Percentiles rank a stretch among this genome's conserved stretches.
These are phyloP conservation scores for Circinella minor DNA, from an alignment of 371 early-diverging fungal species.

Conservation along the genomic window DNA sequence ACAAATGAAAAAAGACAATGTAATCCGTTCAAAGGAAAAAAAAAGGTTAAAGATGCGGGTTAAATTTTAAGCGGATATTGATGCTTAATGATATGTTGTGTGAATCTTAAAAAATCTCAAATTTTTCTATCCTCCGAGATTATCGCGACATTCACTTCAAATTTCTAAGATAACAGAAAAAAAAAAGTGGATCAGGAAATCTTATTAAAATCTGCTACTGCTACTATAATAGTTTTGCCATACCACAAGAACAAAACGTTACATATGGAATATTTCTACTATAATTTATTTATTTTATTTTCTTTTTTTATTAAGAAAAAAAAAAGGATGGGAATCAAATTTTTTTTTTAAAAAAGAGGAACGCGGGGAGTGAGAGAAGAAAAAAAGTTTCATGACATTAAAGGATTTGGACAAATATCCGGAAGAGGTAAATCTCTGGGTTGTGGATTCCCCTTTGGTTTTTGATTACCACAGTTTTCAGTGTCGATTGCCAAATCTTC, in stretches of 20 bases:
- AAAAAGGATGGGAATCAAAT: background rate
- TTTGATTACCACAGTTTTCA: conserved; percentile 27
- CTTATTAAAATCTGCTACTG: background rate
- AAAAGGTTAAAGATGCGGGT: background rate
- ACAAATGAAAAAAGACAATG: conserved; percentile 5
- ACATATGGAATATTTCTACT: too few relatives aligned
- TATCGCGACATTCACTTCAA: too few relatives aligned
- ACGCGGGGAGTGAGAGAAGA: background rate
- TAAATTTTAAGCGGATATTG: background rate
- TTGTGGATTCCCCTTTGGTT: conserved; percentile 15
- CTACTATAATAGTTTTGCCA: too few relatives aligned
- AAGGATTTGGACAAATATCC: conserved; percentile 34
- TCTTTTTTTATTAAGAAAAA: too few relatives aligned
- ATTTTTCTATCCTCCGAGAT: too few relatives aligned
- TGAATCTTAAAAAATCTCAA: background rate
- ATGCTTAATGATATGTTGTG: background rate
- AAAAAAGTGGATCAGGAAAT: background rate
- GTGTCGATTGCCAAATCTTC: conserved; percentile 37
- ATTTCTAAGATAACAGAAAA: too few relatives aligned
- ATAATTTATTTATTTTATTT: too few relatives aligned
- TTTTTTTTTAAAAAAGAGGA: background rate
- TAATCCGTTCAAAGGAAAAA: background rate
- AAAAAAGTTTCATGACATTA: conserved; percentile 13
- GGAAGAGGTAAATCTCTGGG: conserved; percentile 39
- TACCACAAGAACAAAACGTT: too few relatives aligned